Evolutionary conservation across 202 grass and related monocot genomes (phyloP).

Genomic region (Zizania palustris): DNA sequence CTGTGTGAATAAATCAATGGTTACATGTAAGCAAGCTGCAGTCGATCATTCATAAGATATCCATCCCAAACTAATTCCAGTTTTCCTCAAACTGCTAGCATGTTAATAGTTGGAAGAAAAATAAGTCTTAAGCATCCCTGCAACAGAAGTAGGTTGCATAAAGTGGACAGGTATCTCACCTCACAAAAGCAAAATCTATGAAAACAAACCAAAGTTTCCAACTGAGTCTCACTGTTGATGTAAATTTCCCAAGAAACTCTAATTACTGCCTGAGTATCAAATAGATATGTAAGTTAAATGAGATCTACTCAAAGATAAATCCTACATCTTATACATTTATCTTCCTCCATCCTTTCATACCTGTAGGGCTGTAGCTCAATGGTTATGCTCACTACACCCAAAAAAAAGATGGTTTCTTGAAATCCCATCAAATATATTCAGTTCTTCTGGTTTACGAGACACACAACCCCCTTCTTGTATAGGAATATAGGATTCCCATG

Average conservation of each 20-base stretch:
- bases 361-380: slow-evolving; percentile 57
- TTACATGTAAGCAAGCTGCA: slow-evolving; percentile 39
- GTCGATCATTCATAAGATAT: slow-evolving; percentile 1
- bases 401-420: slow-evolving; percentile 87
- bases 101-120: not conserved
- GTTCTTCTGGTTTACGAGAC: slow-evolving; percentile 73
- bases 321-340: slow-evolving; percentile 12
- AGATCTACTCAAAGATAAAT: slow-evolving; percentile 18
- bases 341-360: slow-evolving; percentile 45
- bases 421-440: slow-evolving; percentile 83
- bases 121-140: slow-evolving; percentile 12
- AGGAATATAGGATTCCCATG: no score
- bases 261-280: slow-evolving; percentile 68
- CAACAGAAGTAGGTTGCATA: slow-evolving; percentile 31
- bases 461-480: no score
- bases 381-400: slow-evolving; percentile 65
- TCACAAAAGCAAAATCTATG: slow-evolving; percentile 77
- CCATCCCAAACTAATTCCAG: slow-evolving; percentile 30
- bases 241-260: slow-evolving; percentile 94
- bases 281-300: slow-evolving; percentile 21
- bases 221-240: slow-evolving; percentile 75
- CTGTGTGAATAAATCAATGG: slow-evolving; percentile 49
- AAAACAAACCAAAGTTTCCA: slow-evolving; percentile 95
- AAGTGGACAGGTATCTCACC: slow-evolving; percentile 51
- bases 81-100: slow-evolving; percentile 29